Base-by-base conservation (phyloP, 352 stramenopile genomes). In the Blastocystis hominis region DNA sequence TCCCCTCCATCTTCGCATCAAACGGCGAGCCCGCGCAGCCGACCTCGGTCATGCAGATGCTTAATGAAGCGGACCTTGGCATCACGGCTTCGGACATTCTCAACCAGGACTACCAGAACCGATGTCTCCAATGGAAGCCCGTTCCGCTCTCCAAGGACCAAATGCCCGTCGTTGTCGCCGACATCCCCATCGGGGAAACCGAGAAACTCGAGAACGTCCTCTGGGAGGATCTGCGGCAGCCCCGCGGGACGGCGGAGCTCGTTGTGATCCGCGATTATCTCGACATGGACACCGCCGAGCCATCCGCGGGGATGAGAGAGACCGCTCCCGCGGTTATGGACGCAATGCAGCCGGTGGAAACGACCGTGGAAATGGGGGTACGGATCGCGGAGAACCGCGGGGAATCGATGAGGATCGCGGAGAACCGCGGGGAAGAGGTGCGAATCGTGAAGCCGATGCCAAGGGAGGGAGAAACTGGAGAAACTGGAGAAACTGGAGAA, bases 111-210 rank as follows among this genome's bases (percentile, higher is more conserved):
- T 10, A 24, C 34, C 59, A 38, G 0, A 72, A 50, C 30, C 62
- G 62, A 5, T 20, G 38, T 20, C 13, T 50, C n/a, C 9, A 72
- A 34, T 34, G 30, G 20, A 10, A 38, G 10, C 20, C 44, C 15
- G 20, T 56, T 10, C 46, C 34, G 44, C 10, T 78, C 24, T 36
- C 44, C 7, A 9, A 54, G n/a, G 68, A 59, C 20, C 30, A 54
- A n/a, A 78, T 78, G 68, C 68, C 68, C 4, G 46, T 78, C n/a
- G 30, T 59, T 9, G 46, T 78, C 24, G n/a, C 68, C 10, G 68
- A 30, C 30, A 20, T 78, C 13, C 36, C 36, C n/a, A 30, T 9
- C 4, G 36, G 30, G n/a, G 68, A 54, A 17, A n/a, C 24, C 30
- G 68, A 62, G 40, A 20, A 36, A 61, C 20, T 30, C n/a, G 42